Evolutionary conservation across 495 filamentous ascomycete species (phyloP), one percentile per base, ranked within the genome.

Genomic region (Sordaria brevicollis): DNA sequence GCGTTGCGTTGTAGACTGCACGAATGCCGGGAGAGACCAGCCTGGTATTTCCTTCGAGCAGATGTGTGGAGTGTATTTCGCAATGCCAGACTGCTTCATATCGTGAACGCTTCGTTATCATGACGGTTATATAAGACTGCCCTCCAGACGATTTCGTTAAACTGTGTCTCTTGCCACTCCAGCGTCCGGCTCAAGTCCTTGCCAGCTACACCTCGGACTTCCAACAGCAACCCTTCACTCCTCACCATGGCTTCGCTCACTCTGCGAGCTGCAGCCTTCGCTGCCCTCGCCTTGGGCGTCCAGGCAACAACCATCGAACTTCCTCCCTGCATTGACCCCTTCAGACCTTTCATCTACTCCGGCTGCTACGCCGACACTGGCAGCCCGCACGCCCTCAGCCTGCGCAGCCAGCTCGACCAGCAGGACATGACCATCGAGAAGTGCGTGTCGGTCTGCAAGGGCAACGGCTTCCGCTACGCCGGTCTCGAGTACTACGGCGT

Each of bases 401-500:
- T 82, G 71, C 78, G 79, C 57, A 79, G 80, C 69, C 71, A 67
- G 10, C 74, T 79, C 21, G 67, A 77, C 68, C 73, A 71, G 36
- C 67, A 81, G 57, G 79, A 81, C 70, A 85, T 84, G 79, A 86
- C 85, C 0, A 77, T 86, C 33, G 84, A 87, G 77, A 76, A 69
- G 25, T 86, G 86, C 71, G 79, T 81, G 43, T 79, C 84, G 66
- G 80, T 81, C 67, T 87, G 86, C 79, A 87, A 87, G 76, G 85
- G 82, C 69, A 86, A 86, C 74, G 78, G 79, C 69, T 87, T 83
- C 69, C 78, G 85, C 19, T 85, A 86, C 66, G 86, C 86, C 65
- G 86, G 86, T 65, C 74, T 88, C 5, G 81, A 84, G 73, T 88
- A 87, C 74, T 83, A 84, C 70, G 84, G 81, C 65, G 78, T 83